Percentiles rank a stretch among this genome's conserved stretches.
phyloP scores from a whole-genome alignment of 352 stramenopile genomes.

The Globisporangium yorkense region DNA sequence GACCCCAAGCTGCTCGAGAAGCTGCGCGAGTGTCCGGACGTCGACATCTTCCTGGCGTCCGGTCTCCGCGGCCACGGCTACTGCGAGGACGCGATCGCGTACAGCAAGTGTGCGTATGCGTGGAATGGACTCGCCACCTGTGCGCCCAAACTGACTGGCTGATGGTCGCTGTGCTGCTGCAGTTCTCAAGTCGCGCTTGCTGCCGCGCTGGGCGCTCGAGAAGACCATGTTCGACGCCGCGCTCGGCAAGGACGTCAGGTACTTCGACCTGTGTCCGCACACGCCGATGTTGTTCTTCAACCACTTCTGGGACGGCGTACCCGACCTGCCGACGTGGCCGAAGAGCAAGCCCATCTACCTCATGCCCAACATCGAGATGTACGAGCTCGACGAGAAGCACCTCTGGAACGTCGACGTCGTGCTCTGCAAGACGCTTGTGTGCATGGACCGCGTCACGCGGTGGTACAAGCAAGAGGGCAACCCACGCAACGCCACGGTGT shows the following conservation, averaged over 20 bases:
- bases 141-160: no score
- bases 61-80: slow-evolving; percentile 52
- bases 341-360: slow-evolving; percentile 36
- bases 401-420: slow-evolving; percentile 42
- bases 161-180: not conserved
- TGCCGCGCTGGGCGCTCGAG: slow-evolving; percentile 42
- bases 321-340: slow-evolving; percentile 20
- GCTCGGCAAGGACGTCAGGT: slow-evolving; percentile 22
- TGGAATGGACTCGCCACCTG: not conserved
- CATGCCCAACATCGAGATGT: slow-evolving; percentile 58
- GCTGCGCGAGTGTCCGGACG: slow-evolving; percentile 38
- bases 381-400: slow-evolving; percentile 36
- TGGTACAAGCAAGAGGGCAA: slow-evolving; percentile 56
- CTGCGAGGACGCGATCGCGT: slow-evolving; percentile 60
- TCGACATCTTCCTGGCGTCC: slow-evolving; percentile 56
- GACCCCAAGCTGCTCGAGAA: slow-evolving; percentile 36
- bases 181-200: slow-evolving; percentile 35
- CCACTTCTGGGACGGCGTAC: slow-evolving; percentile 43
- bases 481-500: slow-evolving; percentile 25
- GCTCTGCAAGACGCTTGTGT: slow-evolving; percentile 37
- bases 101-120: slow-evolving; percentile 42
- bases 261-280: slow-evolving; percentile 45
- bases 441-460: slow-evolving; percentile 12
- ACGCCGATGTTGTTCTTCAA: slow-evolving; percentile 54
- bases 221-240: slow-evolving; percentile 25